phyloP scores from a whole-genome alignment of 164 flowering plant genomes.

The Sedum album region DNA sequence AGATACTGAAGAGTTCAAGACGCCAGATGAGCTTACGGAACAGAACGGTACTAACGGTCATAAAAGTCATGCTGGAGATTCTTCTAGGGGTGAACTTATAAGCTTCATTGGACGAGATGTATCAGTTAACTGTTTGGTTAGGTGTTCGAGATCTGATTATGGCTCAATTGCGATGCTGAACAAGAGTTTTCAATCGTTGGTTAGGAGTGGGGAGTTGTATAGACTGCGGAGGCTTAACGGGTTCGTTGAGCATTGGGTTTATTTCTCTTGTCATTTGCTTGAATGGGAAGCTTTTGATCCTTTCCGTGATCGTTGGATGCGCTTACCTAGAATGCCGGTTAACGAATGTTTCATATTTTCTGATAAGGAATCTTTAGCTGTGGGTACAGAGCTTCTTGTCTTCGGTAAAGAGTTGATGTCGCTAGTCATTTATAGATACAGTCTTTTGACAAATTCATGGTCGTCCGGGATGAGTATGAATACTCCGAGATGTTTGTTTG shows the following conservation, averaged over 20 bases:
- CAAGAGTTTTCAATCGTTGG: slow-evolving; percentile 24
- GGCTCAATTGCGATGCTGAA: slow-evolving; percentile 33
- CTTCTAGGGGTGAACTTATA: slow-evolving; percentile 20
- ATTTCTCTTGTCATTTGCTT: slow-evolving; percentile 26
- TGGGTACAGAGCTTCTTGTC: slow-evolving; percentile 36
- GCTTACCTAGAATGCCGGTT: slow-evolving; percentile 28
- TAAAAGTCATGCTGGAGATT: slow-evolving; percentile 13
- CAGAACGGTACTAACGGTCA: background rate
- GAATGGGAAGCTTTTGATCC: slow-evolving; percentile 43
- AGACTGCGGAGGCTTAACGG: slow-evolving; percentile 22
- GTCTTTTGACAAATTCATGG: slow-evolving; percentile 29
- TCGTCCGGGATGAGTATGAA: slow-evolving; percentile 28
- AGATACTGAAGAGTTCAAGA: background rate
- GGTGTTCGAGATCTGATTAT: slow-evolving; percentile 41
- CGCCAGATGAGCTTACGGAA: background rate
- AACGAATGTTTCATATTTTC: slow-evolving; percentile 34
- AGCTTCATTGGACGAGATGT: slow-evolving; percentile 29
- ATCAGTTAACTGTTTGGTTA: slow-evolving; percentile 34
- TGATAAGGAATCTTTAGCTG: slow-evolving; percentile 38
- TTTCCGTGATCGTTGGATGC: slow-evolving; percentile 22
- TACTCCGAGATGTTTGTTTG: slow-evolving; percentile 34
- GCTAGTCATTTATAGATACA: slow-evolving; percentile 27
- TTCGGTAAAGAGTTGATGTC: slow-evolving; percentile 28
- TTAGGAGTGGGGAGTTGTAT: slow-evolving; percentile 27
- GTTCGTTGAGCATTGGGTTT: slow-evolving; percentile 32